phyloP scores from a whole-genome alignment of 139 green algal genomes.

The Picocystis salinarum region DNA sequence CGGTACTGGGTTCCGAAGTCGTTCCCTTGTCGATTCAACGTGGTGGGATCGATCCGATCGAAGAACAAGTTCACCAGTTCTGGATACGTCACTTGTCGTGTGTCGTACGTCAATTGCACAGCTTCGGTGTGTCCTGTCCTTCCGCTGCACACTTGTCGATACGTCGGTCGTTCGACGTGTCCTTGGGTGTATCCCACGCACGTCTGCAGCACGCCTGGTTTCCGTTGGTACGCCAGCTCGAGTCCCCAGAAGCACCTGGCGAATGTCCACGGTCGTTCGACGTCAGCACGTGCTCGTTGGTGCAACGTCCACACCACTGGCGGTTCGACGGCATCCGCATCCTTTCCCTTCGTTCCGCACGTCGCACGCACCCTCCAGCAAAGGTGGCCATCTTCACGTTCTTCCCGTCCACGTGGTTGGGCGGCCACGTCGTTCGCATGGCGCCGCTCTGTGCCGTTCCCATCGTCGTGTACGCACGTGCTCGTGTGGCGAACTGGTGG shows the following conservation, averaged over 20 bases:
- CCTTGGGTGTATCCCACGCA: constrained; percentile 13
- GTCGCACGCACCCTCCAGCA: no score
- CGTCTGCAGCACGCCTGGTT: constrained; percentile 12
- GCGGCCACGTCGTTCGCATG: no score
- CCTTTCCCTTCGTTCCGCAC: no score
- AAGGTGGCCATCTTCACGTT: no score
- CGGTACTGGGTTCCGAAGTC: constrained; percentile 22
- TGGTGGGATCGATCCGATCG: constrained; percentile 14
- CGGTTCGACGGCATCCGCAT: no score
- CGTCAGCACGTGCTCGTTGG: no score
- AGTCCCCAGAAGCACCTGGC: constrained; percentile 22
- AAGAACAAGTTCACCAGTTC: constrained; percentile 16
- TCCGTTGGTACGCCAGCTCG: constrained; percentile 16
- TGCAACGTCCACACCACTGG: no score
- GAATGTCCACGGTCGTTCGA: no score
- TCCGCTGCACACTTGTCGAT: constrained; percentile 17
- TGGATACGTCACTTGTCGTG: constrained; percentile 21
- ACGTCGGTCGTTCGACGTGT: constrained; percentile 14
- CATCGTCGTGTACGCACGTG: no score
- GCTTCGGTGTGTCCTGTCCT: constrained; percentile 17
- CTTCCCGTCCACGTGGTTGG: no score
- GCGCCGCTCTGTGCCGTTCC: no score
- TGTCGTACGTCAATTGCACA: constrained; percentile 13
- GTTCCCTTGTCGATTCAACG: constrained; percentile 12
- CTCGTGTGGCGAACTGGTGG: no score